These are phyloP conservation scores for Mycena sp. DNA, from an alignment of 1,284 basidiomycete genomes.

Conservation along the genomic window DNA sequence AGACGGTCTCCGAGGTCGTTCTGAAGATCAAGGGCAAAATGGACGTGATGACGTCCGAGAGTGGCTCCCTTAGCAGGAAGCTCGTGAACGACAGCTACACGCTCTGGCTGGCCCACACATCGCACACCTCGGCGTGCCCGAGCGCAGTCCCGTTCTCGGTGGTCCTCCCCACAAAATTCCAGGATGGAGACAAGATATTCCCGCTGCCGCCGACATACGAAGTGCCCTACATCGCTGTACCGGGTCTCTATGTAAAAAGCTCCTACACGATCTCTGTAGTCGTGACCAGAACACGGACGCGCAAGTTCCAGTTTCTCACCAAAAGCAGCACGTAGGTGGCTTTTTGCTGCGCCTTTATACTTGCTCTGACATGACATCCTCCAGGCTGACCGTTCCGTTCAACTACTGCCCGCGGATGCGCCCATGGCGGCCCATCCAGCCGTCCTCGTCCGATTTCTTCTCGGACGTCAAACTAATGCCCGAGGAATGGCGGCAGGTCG, in stretches of 20 bases:
- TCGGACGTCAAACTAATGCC: slow-evolving; percentile 61
- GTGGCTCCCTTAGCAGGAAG: slow-evolving; percentile 43
- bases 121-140: slow-evolving; percentile 47
- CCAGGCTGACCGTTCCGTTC: slow-evolving; percentile 47
- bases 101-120: slow-evolving; percentile 52
- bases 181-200: slow-evolving; percentile 40
- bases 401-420: slow-evolving; percentile 64
- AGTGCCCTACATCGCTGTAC: slow-evolving; percentile 43
- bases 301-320: slow-evolving; percentile 48
- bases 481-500: slow-evolving; percentile 70
- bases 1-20: slow-evolving; percentile 51
- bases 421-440: slow-evolving; percentile 56
- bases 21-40: slow-evolving; percentile 64
- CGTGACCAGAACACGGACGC: slow-evolving; percentile 48
- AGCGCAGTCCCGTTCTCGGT: slow-evolving; percentile 57
- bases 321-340: slow-evolving; percentile 49
- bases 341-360: not conserved
- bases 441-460: slow-evolving; percentile 50
- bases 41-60: slow-evolving; percentile 51
- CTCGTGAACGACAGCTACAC: slow-evolving; percentile 46
- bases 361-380: slow-evolving; percentile 17
- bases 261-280: slow-evolving; percentile 56
- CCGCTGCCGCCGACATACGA: slow-evolving; percentile 64
- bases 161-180: slow-evolving; percentile 57
- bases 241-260: slow-evolving; percentile 46